phyloP scores from a whole-genome alignment of 371 early-diverging fungal genomes.

The Mucor circinelloides region DNA sequence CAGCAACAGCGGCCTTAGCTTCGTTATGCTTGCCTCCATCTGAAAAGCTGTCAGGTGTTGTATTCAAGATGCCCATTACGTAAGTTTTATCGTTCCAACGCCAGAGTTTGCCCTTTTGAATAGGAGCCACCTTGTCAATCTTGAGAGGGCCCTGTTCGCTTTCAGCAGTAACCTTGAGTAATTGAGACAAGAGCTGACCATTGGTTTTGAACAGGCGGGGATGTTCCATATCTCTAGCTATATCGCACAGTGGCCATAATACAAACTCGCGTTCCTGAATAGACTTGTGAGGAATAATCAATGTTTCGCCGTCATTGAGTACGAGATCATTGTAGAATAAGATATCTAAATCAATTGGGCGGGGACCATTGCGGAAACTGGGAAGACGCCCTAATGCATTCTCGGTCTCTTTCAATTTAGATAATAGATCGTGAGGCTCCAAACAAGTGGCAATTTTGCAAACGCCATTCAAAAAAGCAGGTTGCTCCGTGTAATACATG shows the following conservation, averaged over 20 bases:
- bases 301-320: slow-evolving; percentile 56
- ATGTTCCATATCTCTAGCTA: slow-evolving; percentile 89
- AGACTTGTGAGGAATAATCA: slow-evolving; percentile 89
- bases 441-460: slow-evolving; percentile 84
- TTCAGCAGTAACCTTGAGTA: slow-evolving; percentile 63
- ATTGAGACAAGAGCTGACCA: slow-evolving; percentile 76
- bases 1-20: slow-evolving; percentile 69
- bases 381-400: slow-evolving; percentile 74
- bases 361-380: slow-evolving; percentile 84
- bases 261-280: slow-evolving; percentile 96
- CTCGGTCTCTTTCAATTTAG: slow-evolving; percentile 84
- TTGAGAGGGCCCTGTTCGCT: slow-evolving; percentile 42
- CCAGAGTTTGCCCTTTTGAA: slow-evolving; percentile 55
- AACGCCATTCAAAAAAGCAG: slow-evolving; percentile 88
- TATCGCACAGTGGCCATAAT: slow-evolving; percentile 91
- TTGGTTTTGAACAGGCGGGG: slow-evolving; percentile 82
- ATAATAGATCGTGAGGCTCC: slow-evolving; percentile 75
- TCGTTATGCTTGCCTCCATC: slow-evolving; percentile 84
- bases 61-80: slow-evolving; percentile 97
- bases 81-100: slow-evolving; percentile 69
- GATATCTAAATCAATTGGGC: slow-evolving; percentile 95
- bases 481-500: slow-evolving; percentile 95
- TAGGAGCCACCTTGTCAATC: slow-evolving; percentile 73
- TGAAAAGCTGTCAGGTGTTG: slow-evolving; percentile 96
- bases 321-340: slow-evolving; percentile 86